phyloP scores from a whole-genome alignment of 1,139 yeast genomes.

The Debaryomyces robertsiae region DNA sequence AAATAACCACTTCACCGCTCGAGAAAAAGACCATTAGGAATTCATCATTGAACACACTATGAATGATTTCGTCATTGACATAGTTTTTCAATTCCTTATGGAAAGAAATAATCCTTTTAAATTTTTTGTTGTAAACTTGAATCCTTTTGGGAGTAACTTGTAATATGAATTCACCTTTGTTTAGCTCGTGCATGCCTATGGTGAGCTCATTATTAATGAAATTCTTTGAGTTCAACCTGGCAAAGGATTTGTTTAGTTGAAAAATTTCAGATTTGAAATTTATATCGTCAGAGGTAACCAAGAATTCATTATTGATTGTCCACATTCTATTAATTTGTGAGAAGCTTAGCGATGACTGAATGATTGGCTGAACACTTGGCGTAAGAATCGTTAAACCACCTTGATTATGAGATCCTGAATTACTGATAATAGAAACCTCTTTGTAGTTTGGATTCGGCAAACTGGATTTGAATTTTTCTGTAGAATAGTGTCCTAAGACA shows the following conservation, averaged over 20 bases:
- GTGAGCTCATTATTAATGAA: slow-evolving; percentile 69
- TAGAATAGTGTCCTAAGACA: slow-evolving; percentile 63
- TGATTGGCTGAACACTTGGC: slow-evolving; percentile 64
- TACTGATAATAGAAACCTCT: slow-evolving; percentile 68
- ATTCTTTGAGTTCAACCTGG: slow-evolving; percentile 62
- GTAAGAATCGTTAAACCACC: slow-evolving; percentile 62
- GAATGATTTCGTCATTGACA: slow-evolving; percentile 49
- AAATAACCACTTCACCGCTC: slow-evolving; percentile 58
- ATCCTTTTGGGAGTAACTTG: slow-evolving; percentile 75
- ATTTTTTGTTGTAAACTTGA: slow-evolving; percentile 63
- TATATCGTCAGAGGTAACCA: slow-evolving; percentile 72
- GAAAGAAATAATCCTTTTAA: slow-evolving; percentile 45
- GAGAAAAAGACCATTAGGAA: slow-evolving; percentile 54
- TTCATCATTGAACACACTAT: slow-evolving; percentile 54
- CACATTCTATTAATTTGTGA: slow-evolving; percentile 76
- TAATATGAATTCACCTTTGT: slow-evolving; percentile 61
- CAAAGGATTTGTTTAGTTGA: slow-evolving; percentile 66
- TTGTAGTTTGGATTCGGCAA: slow-evolving; percentile 66
- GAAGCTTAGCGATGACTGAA: slow-evolving; percentile 72
- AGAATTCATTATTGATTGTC: slow-evolving; percentile 59
- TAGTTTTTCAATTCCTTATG: slow-evolving; percentile 34
- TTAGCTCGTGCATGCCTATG: slow-evolving; percentile 63
- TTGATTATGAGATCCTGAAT: slow-evolving; percentile 64
- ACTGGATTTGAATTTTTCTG: slow-evolving; percentile 58
- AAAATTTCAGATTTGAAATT: slow-evolving; percentile 72